phyloP scores from a whole-genome alignment of 192 early-diverging fungal genomes.

The Anaeromyces robustus region DNA sequence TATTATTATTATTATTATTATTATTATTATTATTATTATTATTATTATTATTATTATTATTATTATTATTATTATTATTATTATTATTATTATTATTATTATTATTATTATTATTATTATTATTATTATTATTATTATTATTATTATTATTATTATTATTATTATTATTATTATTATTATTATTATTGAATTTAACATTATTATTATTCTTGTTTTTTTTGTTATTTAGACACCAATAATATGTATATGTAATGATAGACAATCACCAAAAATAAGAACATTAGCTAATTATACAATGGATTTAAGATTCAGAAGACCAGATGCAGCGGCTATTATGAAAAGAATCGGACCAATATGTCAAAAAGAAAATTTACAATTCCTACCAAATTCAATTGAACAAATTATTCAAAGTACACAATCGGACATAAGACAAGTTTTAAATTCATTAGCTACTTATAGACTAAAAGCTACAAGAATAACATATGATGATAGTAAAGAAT shows the following conservation, averaged over 20 bases:
- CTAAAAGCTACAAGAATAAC: slow-evolving; percentile 45
- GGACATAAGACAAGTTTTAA: slow-evolving; percentile 95
- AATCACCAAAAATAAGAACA: slow-evolving; percentile 66
- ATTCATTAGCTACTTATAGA: slow-evolving; percentile 82
- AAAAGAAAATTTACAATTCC: slow-evolving; percentile 60
- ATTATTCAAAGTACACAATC: slow-evolving; percentile 62
- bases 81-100: too few relatives aligned
- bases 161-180: neutral
- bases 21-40: too few relatives aligned
- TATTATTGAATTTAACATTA: neutral
- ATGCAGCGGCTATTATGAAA: slow-evolving; percentile 1
- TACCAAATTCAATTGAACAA: slow-evolving; percentile 62
- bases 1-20: too few relatives aligned
- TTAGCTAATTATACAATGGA: slow-evolving; percentile 74
- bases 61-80: too few relatives aligned
- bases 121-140: too few relatives aligned
- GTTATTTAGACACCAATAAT: slow-evolving; percentile 72
- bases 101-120: too few relatives aligned
- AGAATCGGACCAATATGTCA: slow-evolving; percentile 5
- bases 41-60: too few relatives aligned
- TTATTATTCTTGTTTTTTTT: neutral
- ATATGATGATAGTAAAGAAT: slow-evolving; percentile 62
- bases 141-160: too few relatives aligned
- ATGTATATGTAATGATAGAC: slow-evolving; percentile 95
- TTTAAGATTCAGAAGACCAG: slow-evolving; percentile 51